A percentile compares a stretch with the other conserved stretches of the same genome.
phyloP scores from a whole-genome alignment of 257 asterid genomes.

The Jacaranda copaia region DNA sequence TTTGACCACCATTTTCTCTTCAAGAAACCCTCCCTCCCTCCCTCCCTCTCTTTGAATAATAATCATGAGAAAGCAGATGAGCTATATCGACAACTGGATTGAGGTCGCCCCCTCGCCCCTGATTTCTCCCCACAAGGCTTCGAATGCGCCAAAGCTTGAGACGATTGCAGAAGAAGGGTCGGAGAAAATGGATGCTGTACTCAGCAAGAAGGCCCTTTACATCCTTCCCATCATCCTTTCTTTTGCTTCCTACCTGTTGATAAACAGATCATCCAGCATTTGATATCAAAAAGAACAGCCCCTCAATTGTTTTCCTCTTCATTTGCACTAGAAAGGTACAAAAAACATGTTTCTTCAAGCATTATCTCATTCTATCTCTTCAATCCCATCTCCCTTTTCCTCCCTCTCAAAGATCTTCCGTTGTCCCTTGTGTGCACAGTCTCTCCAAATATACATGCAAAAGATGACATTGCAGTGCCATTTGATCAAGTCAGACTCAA shows the following conservation, averaged over 20 bases:
- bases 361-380: background rate
- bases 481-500: too few relatives aligned
- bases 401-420: constrained; percentile 27
- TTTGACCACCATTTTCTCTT: constrained; percentile 3
- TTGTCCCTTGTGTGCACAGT: constrained; percentile 2
- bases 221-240: constrained; percentile 48
- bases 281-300: constrained; percentile 32
- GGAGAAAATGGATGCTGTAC: constrained; percentile 32
- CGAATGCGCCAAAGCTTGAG: constrained; percentile 59
- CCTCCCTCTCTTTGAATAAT: constrained; percentile 23
- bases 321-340: constrained; percentile 8
- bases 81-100: constrained; percentile 46
- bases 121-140: constrained; percentile 49
- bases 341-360: constrained; percentile 11
- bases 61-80: constrained; percentile 52
- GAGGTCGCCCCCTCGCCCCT: constrained; percentile 67
- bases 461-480: background rate
- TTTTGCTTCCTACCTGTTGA: constrained; percentile 46
- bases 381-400: constrained; percentile 20
- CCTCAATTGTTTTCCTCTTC: background rate
- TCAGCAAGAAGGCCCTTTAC: constrained; percentile 40
- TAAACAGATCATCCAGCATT: constrained; percentile 47
- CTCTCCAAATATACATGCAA: constrained; percentile 3
- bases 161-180: constrained; percentile 62
- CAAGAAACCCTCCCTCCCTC: constrained; percentile 25